Conservation (phyloP, 352 stramenopile species). For the Globisporangium apiculatum region DNA sequence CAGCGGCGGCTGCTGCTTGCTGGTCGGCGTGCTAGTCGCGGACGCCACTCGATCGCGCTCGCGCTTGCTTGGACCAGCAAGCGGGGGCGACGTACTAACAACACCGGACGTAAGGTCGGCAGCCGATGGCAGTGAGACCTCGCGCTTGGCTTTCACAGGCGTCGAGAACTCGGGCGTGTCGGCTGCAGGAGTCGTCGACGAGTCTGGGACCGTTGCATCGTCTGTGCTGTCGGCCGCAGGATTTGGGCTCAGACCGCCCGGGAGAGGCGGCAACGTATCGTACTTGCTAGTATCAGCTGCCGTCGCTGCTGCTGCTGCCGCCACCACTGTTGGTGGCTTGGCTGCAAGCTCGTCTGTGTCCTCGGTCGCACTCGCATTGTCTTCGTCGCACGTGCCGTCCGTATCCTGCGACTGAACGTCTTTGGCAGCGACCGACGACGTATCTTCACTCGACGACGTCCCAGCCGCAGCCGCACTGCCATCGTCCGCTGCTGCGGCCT, state of each 20-base stretch:
- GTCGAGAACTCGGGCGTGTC: slow-evolving; percentile 18
- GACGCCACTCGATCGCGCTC: slow-evolving; percentile 23
- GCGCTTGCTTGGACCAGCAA: slow-evolving; percentile 36
- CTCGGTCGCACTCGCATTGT: slow-evolving; percentile 31
- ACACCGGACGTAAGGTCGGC: not conserved
- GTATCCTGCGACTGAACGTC: slow-evolving; percentile 38
- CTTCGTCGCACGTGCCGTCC: slow-evolving; percentile 36
- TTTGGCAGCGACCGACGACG: slow-evolving; percentile 23
- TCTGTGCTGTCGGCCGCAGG: slow-evolving; percentile 30
- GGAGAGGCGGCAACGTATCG: not conserved
- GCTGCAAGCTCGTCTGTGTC: slow-evolving; percentile 37
- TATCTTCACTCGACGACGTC: slow-evolving; percentile 36
- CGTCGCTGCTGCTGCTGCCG: not conserved
- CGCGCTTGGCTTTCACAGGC: slow-evolving; percentile 4
- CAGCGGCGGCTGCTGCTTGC: slow-evolving; percentile 8
- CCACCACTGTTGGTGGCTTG: not conserved
- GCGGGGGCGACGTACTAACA: slow-evolving; percentile 8
- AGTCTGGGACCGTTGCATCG: slow-evolving; percentile 1
- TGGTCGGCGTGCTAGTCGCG: slow-evolving; percentile 13
- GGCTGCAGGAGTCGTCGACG: slow-evolving; percentile 26
- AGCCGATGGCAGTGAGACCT: not conserved
- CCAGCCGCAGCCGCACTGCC: slow-evolving; percentile 15
- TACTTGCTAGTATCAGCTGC: not conserved
- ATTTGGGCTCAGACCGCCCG: slow-evolving; percentile 23
- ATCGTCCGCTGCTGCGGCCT: slow-evolving; percentile 30